phyloP scores from a whole-genome alignment of 164 flowering plant species.

The Warburgia ugandensis region DNA sequence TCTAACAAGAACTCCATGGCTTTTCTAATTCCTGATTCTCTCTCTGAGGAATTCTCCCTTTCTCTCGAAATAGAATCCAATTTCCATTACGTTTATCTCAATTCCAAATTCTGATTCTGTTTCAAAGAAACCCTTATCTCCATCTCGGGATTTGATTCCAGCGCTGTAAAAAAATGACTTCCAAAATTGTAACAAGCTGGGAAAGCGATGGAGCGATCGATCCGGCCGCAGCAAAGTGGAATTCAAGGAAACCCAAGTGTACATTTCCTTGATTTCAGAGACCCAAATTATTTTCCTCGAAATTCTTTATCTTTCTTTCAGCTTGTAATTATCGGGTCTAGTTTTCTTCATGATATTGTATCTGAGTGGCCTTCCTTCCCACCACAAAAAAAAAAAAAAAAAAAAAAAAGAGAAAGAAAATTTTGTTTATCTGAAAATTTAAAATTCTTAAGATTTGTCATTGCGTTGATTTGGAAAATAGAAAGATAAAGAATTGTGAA shows the following conservation, averaged over 20 bases:
- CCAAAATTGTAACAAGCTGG: constrained; percentile 12
- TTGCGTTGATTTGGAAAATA: no score
- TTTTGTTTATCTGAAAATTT: no score
- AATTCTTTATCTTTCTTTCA: constrained; percentile 1
- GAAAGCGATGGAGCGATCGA: constrained; percentile 13
- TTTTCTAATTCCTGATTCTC: no score
- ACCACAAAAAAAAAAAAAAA: no score
- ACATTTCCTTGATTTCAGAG: not conserved
- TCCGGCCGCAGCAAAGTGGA: constrained; percentile 17
- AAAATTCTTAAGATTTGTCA: no score
- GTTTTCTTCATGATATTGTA: not conserved
- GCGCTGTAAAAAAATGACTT: constrained; percentile 7
- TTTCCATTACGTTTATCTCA: no score
- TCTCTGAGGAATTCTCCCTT: no score
- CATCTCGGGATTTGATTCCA: not conserved
- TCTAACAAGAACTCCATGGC: no score
- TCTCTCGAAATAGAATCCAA: no score
- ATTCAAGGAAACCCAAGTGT: constrained; percentile 30
- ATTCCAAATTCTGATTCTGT: no score
- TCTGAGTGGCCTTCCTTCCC: no score
- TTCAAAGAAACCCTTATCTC: not conserved
- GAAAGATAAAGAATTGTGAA: no score
- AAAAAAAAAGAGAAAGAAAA: not conserved
- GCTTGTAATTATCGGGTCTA: not conserved
- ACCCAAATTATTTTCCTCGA: not conserved